These are phyloP conservation scores for Ceratocystiopsis minuta DNA, from an alignment of 2,329 filamentous ascomycete genomes.

Conservation along the genomic window DNA sequence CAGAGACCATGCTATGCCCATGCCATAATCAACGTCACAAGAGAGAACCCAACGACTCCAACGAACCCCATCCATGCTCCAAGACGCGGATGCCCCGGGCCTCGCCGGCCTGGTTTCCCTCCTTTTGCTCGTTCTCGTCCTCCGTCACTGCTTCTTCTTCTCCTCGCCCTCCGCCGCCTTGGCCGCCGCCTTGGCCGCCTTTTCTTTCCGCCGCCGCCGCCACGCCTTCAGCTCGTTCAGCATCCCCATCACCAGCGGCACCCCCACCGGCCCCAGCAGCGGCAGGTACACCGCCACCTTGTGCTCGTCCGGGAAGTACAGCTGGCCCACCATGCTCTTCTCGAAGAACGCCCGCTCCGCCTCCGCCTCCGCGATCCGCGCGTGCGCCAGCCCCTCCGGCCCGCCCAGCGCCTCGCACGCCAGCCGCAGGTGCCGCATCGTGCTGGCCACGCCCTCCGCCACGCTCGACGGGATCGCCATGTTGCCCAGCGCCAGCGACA, in stretches of 20 bases:
- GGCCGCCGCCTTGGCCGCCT: conserved; percentile 17
- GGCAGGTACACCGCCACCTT: conserved; percentile 94
- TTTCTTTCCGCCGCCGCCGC: conserved; percentile 28
- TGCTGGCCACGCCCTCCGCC: conserved; percentile 65
- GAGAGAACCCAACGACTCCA: no score
- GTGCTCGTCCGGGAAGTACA: conserved; percentile 97
- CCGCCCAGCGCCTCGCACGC: conserved; percentile 56
- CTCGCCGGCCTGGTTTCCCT: no score
- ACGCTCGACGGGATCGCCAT: conserved; percentile 85
- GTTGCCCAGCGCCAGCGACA: conserved; percentile 66
- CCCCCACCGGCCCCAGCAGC: conserved; percentile 73
- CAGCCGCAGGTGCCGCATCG: conserved; percentile 57
- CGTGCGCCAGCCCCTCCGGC: conserved; percentile 55
- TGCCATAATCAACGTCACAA: no score
- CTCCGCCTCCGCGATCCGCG: conserved; percentile 68
- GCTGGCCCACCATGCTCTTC: conserved; percentile 95
- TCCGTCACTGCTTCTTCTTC: conserved; percentile 17
- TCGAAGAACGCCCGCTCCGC: conserved; percentile 95
- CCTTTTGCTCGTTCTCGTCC: not conserved
- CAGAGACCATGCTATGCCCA: no score
- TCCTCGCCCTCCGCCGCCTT: conserved; percentile 19
- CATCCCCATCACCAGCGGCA: conserved; percentile 69
- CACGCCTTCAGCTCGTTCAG: conserved; percentile 62
- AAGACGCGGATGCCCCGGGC: no score
- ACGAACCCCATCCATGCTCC: no score